A percentile compares a stretch with the other conserved stretches of the same genome.
Conservation (phyloP, 1,284 basidiomycete genomes). For the Tilletiopsis washingtonensis region DNA sequence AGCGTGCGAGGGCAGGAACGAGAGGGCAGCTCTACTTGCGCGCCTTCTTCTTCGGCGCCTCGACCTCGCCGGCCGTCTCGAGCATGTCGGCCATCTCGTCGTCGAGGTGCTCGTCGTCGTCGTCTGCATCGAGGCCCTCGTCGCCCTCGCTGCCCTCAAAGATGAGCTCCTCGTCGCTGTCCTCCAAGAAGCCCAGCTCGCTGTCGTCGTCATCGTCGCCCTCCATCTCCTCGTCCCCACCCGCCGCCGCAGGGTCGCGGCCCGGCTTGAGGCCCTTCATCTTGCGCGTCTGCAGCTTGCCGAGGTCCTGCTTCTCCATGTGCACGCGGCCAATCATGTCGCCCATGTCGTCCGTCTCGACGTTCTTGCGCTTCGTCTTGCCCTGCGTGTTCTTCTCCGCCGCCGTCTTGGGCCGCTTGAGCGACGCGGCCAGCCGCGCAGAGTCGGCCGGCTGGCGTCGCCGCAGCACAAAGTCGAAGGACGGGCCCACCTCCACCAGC, state of each 20-base stretch:
- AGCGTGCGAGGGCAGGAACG: too few relatives aligned
- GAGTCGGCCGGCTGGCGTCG: slow-evolving; percentile 66
- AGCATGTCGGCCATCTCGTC: too few relatives aligned
- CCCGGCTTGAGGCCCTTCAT: slow-evolving; percentile 75
- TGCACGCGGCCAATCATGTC: slow-evolving; percentile 86
- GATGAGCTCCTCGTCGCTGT: background rate
- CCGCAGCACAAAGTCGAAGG: slow-evolving; percentile 72
- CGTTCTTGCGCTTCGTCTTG: slow-evolving; percentile 72
- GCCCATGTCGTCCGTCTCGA: slow-evolving; percentile 97
- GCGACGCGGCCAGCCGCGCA: slow-evolving; percentile 70
- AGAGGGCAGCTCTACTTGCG: too few relatives aligned
- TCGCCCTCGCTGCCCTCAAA: background rate
- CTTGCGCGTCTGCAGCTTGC: slow-evolving; percentile 76
- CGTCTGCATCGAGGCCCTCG: slow-evolving; percentile 3
- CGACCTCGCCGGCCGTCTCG: too few relatives aligned
- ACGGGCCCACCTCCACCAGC: slow-evolving; percentile 82
- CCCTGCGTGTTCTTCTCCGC: slow-evolving; percentile 59
- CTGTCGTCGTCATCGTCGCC: slow-evolving; percentile 1
- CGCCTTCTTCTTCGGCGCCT: too few relatives aligned
- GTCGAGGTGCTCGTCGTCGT: slow-evolving; percentile 4
- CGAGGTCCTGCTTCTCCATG: slow-evolving; percentile 79
- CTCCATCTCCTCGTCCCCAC: background rate
- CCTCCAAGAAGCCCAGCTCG: background rate
- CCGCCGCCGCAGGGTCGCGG: background rate
- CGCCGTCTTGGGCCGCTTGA: slow-evolving; percentile 76